Evolutionary conservation across 2,329 filamentous ascomycete species (phyloP).

Genomic region (Epichloe aotearoae): DNA sequence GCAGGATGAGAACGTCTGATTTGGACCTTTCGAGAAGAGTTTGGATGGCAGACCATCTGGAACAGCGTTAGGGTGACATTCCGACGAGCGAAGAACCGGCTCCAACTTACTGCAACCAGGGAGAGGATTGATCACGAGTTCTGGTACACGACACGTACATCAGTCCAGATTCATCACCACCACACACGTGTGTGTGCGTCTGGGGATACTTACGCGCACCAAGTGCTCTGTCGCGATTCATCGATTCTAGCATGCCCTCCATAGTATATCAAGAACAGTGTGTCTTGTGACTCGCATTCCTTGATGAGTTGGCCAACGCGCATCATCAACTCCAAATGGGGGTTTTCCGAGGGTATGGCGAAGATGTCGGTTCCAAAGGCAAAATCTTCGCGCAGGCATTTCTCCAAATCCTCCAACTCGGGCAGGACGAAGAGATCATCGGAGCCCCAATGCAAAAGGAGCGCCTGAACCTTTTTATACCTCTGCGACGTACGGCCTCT

Average conservation of each 20-base stretch:
- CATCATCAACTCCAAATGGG: slow-evolving; percentile 45
- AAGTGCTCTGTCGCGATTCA: slow-evolving; percentile 45
- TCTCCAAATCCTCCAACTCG: slow-evolving; percentile 42
- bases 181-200: not conserved
- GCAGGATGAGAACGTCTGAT: slow-evolving; percentile 43
- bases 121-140: slow-evolving; percentile 36
- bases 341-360: slow-evolving; percentile 43
- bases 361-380: slow-evolving; percentile 44
- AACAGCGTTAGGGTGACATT: not conserved
- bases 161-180: not conserved
- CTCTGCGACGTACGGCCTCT: slow-evolving; percentile 36
- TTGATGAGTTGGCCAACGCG: slow-evolving; percentile 43
- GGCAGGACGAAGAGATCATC: slow-evolving; percentile 46
- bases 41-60: slow-evolving; percentile 46
- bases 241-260: slow-evolving; percentile 47
- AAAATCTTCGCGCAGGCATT: slow-evolving; percentile 41
- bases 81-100: not conserved
- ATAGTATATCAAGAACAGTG: slow-evolving; percentile 45
- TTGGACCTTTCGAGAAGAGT: slow-evolving; percentile 42
- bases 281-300: slow-evolving; percentile 40
- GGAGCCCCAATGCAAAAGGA: slow-evolving; percentile 43
- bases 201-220: slow-evolving; percentile 37
- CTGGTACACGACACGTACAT: slow-evolving; percentile 14
- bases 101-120: slow-evolving; percentile 38
- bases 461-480: slow-evolving; percentile 40